Conservation (phyloP, 768 basidiomycete species). For the Dictyophora rubrovolvata region DNA sequence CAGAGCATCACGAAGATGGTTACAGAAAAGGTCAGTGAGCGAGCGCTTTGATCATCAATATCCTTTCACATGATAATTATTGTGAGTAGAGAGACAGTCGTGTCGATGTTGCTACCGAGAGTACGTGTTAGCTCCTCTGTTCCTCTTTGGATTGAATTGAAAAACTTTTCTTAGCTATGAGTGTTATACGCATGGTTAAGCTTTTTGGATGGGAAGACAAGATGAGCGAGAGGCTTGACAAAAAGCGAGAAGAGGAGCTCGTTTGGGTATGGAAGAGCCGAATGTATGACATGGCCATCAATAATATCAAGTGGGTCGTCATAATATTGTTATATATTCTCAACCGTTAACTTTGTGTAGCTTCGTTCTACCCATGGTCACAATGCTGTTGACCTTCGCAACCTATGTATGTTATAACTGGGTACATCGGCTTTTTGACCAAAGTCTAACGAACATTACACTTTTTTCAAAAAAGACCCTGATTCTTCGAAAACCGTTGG, state of each 20-base stretch:
- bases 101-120: not conserved
- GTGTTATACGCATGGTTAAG: constrained; percentile 58
- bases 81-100: not conserved
- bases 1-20: constrained; percentile 47
- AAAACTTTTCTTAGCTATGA: constrained; percentile 29
- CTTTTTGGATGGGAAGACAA: constrained; percentile 46
- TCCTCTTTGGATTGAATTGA: not conserved
- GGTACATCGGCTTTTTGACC: not conserved
- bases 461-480: not conserved
- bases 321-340: not conserved
- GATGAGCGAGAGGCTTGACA: constrained; percentile 40
- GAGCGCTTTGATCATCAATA: not conserved
- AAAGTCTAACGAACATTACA: not conserved
- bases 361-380: constrained; percentile 48
- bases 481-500: not conserved
- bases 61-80: constrained; percentile 9
- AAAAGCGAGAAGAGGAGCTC: constrained; percentile 55
- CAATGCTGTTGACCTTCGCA: constrained; percentile 56
- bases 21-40: constrained; percentile 43
- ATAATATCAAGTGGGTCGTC: constrained; percentile 30
- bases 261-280: constrained; percentile 41
- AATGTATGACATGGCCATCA: constrained; percentile 38
- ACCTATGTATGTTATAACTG: constrained; percentile 37
- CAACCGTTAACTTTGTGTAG: constrained; percentile 21
- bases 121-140: not conserved